Evolutionary conservation across 2,329 filamentous ascomycete species (phyloP).

Genomic region (Neurospora sp.): DNA sequence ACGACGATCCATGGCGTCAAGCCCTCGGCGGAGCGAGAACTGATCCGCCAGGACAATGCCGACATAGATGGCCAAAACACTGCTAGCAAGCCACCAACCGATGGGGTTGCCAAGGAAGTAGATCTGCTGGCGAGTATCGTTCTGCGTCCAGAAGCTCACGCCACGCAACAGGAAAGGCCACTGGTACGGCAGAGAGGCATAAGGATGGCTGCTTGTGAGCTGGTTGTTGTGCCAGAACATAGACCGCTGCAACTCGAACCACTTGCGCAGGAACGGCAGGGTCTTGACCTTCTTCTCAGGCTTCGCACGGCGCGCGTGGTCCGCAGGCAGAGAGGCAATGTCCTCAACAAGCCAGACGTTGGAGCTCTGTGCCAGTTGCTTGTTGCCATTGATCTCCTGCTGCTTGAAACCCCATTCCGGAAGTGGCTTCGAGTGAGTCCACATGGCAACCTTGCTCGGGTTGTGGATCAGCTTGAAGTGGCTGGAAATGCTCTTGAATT

Average conservation of each 20-base stretch:
- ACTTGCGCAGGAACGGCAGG: slow-evolving; percentile 85
- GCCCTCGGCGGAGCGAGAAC: slow-evolving; percentile 79
- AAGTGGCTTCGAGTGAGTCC: slow-evolving; percentile 91
- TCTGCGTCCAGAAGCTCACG: slow-evolving; percentile 98
- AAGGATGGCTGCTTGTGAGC: slow-evolving; percentile 92
- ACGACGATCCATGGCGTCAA: slow-evolving; percentile 91
- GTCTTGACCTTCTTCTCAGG: slow-evolving; percentile 70
- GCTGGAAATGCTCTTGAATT: slow-evolving; percentile 83
- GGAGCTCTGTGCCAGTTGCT: slow-evolving; percentile 79
- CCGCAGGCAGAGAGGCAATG: slow-evolving; percentile 66
- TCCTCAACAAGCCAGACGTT: slow-evolving; percentile 95
- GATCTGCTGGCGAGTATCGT: slow-evolving; percentile 89
- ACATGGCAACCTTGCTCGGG: slow-evolving; percentile 96
- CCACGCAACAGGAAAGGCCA: slow-evolving; percentile 97
- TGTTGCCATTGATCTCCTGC: slow-evolving; percentile 99
- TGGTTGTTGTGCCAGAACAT: slow-evolving; percentile 99
- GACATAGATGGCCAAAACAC: slow-evolving; percentile 82
- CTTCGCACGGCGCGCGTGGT: slow-evolving; percentile 65
- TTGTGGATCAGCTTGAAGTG: slow-evolving; percentile 95
- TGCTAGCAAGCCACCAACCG: slow-evolving; percentile 94
- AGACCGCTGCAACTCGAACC: slow-evolving; percentile 88
- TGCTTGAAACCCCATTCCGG: slow-evolving; percentile 97
- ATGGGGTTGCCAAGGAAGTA: slow-evolving; percentile 97
- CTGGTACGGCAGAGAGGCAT: slow-evolving; percentile 87
- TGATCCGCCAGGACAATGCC: slow-evolving; percentile 91